Evolutionary conservation across 148 eudicot genomes (phyloP), one percentile per base, ranked within the genome.

Genomic region (Bassia scoparia): DNA sequence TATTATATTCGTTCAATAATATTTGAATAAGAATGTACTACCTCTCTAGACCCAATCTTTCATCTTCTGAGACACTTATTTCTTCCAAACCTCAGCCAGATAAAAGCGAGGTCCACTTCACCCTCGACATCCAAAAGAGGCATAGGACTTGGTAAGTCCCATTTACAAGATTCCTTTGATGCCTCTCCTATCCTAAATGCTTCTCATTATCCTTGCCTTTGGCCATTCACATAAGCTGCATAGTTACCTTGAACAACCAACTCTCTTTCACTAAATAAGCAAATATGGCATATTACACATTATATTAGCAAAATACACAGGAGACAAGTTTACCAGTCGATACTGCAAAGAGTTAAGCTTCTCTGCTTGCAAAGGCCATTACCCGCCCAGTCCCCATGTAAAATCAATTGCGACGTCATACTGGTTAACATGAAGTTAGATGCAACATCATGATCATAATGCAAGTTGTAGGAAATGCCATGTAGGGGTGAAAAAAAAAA

Each of bases 211-310:
- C 76, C 99, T 88, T 85, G 90, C 80, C n/a, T 83, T 84, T 90
- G 93, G 83, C 99, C 99, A 81, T 95, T 95, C 38, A 95, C 99
- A 79, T 95, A 95, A 69, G 99, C 99, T 95, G 88, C 78, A 72
- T 33, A 38, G 9, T 7, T 17, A 24, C 70, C 70, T 62, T 58
- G 41, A n/a, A 62, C 5, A 0, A 44, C 53, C n/a, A n/a, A 0
- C 11, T 48, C 17, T 12, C 27, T 10, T 65, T 65, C 17, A 21
- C 29, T 35, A 61, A 29, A 38, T 15, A 27, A 26, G 33, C n/a
- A n/a, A 21, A 49, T 15, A 49, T 49, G 50, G 13, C 13, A 12
- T 3, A 16, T 12, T n/a, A n/a, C 17, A 2, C 53, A 10, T 49
- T 52, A 5, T 53, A 18, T 17, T 0, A 1, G 16, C 5, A 14